phyloP scores from a whole-genome alignment of 108 stramenopile genomes.

The Pseudonitzschia delicatissima region DNA sequence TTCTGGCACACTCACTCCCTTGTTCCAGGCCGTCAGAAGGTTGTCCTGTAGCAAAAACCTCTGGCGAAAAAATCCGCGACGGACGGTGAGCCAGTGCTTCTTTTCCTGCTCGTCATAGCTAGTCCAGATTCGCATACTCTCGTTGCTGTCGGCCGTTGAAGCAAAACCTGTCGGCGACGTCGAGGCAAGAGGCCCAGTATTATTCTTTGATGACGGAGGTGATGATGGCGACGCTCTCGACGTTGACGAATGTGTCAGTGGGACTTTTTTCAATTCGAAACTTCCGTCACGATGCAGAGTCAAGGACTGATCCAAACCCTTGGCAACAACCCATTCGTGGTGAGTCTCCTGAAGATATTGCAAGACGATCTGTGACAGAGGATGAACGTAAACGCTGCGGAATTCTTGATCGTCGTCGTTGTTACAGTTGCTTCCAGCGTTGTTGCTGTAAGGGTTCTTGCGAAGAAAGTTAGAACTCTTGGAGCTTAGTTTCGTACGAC shows the following conservation, averaged over 20 bases:
- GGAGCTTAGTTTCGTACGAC: too few species aligned
- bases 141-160: neutral
- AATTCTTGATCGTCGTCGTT: neutral
- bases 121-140: conserved; percentile 48
- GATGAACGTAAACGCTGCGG: conserved; percentile 60
- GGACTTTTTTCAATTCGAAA: conserved; percentile 55
- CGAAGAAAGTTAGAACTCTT: too few species aligned
- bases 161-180: neutral
- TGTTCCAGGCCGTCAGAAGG: conserved; percentile 62
- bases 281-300: conserved; percentile 68
- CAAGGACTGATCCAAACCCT: conserved; percentile 51
- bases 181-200: neutral
- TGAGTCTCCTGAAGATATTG: conserved; percentile 66
- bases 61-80: conserved; percentile 14
- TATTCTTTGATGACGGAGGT: neutral
- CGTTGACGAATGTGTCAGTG: neutral
- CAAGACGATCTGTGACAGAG: conserved; percentile 74
- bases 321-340: conserved; percentile 42
- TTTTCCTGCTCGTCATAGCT: conserved; percentile 66
- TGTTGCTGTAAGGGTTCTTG: too few species aligned
- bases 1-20: conserved; percentile 42
- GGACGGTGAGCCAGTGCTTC: conserved; percentile 67
- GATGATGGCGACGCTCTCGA: neutral
- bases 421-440: neutral
- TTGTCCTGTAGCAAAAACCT: conserved; percentile 81